Evolutionary conservation across 768 basidiomycete species (phyloP).

Genomic region (Tylopilus rubrobrunneus): DNA sequence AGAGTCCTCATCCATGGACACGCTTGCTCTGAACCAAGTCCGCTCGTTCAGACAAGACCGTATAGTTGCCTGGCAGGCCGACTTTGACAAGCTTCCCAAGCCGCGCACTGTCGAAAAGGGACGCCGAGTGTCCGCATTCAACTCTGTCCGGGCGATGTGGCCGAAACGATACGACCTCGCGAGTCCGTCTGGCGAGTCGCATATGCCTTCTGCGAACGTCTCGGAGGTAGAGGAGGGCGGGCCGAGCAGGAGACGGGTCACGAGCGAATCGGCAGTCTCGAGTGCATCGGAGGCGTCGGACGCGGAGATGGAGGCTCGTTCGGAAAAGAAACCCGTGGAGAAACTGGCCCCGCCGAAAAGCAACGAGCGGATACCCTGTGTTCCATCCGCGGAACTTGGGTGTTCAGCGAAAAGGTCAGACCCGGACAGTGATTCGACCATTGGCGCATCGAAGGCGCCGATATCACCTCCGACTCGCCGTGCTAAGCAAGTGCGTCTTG

Average conservation of each 20-base stretch:
- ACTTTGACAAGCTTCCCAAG: constrained; percentile 83
- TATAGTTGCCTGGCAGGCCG: constrained; percentile 95
- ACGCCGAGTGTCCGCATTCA: constrained; percentile 60
- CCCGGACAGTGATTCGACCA: constrained; percentile 81
- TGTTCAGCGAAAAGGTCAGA: constrained; percentile 45
- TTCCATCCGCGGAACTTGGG: constrained; percentile 9
- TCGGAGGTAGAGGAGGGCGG: constrained; percentile 72
- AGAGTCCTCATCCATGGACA: constrained; percentile 78
- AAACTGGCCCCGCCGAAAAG: constrained; percentile 14
- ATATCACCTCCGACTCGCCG: constrained; percentile 13
- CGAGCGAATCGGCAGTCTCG: constrained; percentile 55
- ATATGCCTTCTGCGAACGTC: constrained; percentile 59
- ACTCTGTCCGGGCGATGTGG: constrained; percentile 71
- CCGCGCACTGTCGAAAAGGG: constrained; percentile 55
- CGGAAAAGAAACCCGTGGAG: constrained; percentile 20
- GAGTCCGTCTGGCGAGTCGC: constrained; percentile 49
- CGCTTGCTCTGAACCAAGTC: constrained; percentile 81
- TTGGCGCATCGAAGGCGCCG: constrained; percentile 48
- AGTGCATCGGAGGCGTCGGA: constrained; percentile 75
- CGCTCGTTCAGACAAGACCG: constrained; percentile 87
- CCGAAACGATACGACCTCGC: constrained; percentile 56
- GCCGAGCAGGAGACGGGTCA: constrained; percentile 41
- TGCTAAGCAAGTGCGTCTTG: constrained; percentile 26
- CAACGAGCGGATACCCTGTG: constrained; percentile 14
- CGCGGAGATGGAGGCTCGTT: constrained; percentile 42